Conservation (phyloP, 2,329 filamentous ascomycete genomes). For the Didymellaceae sp. region DNA sequence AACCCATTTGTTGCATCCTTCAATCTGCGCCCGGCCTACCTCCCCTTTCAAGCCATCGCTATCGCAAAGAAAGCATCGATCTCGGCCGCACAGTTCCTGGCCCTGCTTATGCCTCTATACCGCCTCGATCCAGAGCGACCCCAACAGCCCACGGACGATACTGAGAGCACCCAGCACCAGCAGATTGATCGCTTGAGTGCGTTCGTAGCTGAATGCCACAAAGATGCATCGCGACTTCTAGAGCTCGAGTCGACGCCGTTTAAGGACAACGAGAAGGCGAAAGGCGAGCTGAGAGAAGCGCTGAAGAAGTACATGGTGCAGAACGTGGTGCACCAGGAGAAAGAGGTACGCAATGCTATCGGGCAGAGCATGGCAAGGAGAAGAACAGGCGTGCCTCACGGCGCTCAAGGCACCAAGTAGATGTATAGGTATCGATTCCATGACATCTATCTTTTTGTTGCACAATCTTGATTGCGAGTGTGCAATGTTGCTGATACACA, state of each 20-base stretch:
- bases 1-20: conserved; percentile 56
- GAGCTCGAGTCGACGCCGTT: conserved; percentile 84
- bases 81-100: conserved; percentile 60
- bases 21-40: conserved; percentile 63
- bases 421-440: background rate
- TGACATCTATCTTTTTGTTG: too few species aligned
- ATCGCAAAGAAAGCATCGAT: conserved; percentile 78
- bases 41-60: conserved; percentile 84
- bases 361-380: conserved; percentile 69
- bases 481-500: background rate
- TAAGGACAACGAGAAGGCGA: conserved; percentile 70
- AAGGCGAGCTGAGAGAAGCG: conserved; percentile 67
- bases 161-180: conserved; percentile 55
- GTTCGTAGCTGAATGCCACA: conserved; percentile 65
- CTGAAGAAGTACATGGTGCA: conserved; percentile 88
- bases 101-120: conserved; percentile 45
- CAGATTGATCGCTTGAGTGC: conserved; percentile 72
- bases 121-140: conserved; percentile 37
- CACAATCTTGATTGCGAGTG: background rate
- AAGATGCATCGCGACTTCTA: conserved; percentile 73
- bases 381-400: conserved; percentile 67
- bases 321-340: conserved; percentile 75
- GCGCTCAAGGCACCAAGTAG: conserved; percentile 53
- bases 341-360: conserved; percentile 82
- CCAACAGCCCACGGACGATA: conserved; percentile 31